Evolutionary conservation across 139 green algal genomes (phyloP).

Genomic region (Parachlorella kessleri): DNA sequence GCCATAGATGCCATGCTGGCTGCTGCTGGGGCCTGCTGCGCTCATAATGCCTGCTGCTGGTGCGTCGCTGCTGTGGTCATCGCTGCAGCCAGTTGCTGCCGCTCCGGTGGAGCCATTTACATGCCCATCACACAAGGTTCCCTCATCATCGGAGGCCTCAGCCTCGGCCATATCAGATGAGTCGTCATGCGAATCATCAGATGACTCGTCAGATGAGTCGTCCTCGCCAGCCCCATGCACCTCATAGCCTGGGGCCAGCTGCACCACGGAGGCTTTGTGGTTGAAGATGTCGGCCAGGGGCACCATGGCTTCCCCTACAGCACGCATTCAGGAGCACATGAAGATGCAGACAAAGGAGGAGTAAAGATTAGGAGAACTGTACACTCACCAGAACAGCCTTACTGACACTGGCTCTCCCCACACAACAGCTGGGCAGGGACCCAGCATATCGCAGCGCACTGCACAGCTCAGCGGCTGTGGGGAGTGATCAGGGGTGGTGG

Average conservation of each 20-base stretch:
- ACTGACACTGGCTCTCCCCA: too few relatives aligned
- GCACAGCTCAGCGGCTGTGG: too few relatives aligned
- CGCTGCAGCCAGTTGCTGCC: background rate
- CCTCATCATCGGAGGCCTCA: background rate
- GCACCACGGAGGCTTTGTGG: constrained; percentile 77
- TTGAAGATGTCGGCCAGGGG: constrained; percentile 92
- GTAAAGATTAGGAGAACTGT: too few relatives aligned
- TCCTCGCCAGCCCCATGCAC: constrained; percentile 32
- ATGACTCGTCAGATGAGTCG: background rate
- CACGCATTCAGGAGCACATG: too few relatives aligned
- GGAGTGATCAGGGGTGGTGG: too few relatives aligned
- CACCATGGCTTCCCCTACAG: constrained; percentile 73
- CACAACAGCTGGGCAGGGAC: too few relatives aligned
- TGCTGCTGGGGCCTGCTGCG: background rate
- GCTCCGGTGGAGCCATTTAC: background rate
- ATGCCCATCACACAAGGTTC: too few relatives aligned
- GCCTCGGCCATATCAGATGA: background rate
- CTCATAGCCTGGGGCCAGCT: constrained; percentile 31
- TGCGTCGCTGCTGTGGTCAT: background rate
- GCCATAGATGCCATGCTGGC: background rate
- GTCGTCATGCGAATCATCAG: background rate
- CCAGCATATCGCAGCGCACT: too few relatives aligned
- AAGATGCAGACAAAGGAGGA: too few relatives aligned
- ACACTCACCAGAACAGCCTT: too few relatives aligned
- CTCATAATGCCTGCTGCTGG: background rate